Conservation (phyloP, 1,139 yeast genomes). For the Blastobotrys arbuscula region DNA sequence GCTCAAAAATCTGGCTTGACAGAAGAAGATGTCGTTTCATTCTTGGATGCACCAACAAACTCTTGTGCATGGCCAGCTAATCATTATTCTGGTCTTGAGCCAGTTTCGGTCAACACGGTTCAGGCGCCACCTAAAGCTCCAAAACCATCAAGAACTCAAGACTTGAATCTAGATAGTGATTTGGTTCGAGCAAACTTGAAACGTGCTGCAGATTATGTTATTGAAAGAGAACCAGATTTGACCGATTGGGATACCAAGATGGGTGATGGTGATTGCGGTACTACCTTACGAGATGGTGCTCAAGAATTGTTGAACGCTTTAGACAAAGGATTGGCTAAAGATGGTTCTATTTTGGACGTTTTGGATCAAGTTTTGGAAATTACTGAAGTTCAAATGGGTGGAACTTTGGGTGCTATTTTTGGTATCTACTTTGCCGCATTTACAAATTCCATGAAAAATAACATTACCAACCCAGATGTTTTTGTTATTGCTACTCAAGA, state of each 20-base stretch:
- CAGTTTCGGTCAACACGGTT: slow-evolving; percentile 15
- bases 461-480: slow-evolving; percentile 21
- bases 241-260: slow-evolving; percentile 48
- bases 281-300: slow-evolving; percentile 43
- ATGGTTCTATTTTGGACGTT: slow-evolving; percentile 24
- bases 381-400: slow-evolving; percentile 50
- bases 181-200: slow-evolving; percentile 33
- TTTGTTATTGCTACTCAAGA: slow-evolving; percentile 23
- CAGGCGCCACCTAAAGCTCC: slow-evolving; percentile 1
- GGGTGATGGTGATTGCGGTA: slow-evolving; percentile 53
- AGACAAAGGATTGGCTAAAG: slow-evolving; percentile 29
- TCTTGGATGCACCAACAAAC: slow-evolving; percentile 39
- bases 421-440: slow-evolving; percentile 45
- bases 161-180: slow-evolving; percentile 35
- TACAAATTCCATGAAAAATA: slow-evolving; percentile 33
- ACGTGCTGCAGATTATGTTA: slow-evolving; percentile 38
- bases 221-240: slow-evolving; percentile 42
- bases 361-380: slow-evolving; percentile 33
- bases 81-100: slow-evolving; percentile 14
- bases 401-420: slow-evolving; percentile 47
- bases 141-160: slow-evolving; percentile 16
- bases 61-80: slow-evolving; percentile 40
- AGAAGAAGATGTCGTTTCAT: slow-evolving; percentile 31
- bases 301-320: slow-evolving; percentile 37
- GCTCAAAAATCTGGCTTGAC: slow-evolving; percentile 25